Evolutionary conservation across 2,329 filamentous ascomycete species (phyloP), one percentile per base, ranked within the genome.

Genomic region (Pseudovirgaria hyperparasitica): DNA sequence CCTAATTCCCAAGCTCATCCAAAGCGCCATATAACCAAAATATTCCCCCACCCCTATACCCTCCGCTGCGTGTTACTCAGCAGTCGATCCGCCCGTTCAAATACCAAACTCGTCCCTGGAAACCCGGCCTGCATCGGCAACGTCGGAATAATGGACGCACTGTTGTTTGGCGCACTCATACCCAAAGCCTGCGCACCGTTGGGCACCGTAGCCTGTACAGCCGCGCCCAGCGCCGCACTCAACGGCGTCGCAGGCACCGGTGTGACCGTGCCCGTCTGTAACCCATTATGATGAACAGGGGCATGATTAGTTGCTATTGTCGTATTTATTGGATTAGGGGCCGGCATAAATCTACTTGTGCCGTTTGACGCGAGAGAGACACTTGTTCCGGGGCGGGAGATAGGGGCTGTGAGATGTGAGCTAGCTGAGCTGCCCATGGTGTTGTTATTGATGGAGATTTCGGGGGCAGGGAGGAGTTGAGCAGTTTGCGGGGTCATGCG

Each of bases 121-220:
- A 27, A 37, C 34, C 13, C 24, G 27, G 12, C 34, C 34, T 5
- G 34, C 34, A 49, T 45, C 3, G 41, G 44, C 19, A 38, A 43
- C 8, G 16, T 27, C 13, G 26, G 21, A 13, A 9, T 19, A 16
- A 19, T 26, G 19, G 16, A 17, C 14, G 27, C 31, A 19, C 22
- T 22, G 23, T 44, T 39, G 19, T 44, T 45, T 14, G 47, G 49
- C 9, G 47, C 53, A 26, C n/a, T n/a, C n/a, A n/a, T n/a, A n/a
- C n/a, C n/a, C n/a, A n/a, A n/a, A n/a, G n/a, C n/a, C n/a, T n/a
- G 17, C 28, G 20, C 7, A 73, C 72, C 1, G 73, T 82, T 81
- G 4, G 82, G 80, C 8, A 93, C 76, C 0, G 84, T 94, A 1
- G 86, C 85, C 54, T 92, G 85, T 29, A 85, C 82, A 12, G 86